Conservation (phyloP, 2,329 filamentous ascomycete species). For the Aspergillus floridensis region DNA sequence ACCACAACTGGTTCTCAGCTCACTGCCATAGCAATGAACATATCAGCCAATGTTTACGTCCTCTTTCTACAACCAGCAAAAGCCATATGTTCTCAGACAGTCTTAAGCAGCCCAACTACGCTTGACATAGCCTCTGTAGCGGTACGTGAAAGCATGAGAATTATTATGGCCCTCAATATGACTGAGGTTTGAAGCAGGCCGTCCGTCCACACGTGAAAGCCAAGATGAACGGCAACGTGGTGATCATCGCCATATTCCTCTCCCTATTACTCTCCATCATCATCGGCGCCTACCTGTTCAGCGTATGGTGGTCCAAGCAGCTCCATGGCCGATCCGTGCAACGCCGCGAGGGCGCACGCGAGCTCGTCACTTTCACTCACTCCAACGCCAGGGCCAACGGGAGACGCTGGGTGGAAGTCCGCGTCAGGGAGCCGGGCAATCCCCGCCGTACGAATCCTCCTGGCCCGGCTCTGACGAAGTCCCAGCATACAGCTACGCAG, state of each 20-base stretch:
- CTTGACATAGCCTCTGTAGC: not conserved
- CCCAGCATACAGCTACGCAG: not conserved
- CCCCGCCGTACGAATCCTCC: too few relatives aligned
- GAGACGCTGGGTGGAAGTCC: not conserved
- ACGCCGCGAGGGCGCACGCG: not conserved
- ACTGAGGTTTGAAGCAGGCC: not conserved
- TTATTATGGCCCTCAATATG: not conserved
- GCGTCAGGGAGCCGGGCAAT: not conserved
- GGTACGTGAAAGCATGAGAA: not conserved
- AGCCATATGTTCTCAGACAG: not conserved
- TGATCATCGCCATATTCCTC: not conserved
- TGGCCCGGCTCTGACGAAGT: not conserved
- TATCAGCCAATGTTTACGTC: not conserved
- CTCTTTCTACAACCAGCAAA: not conserved
- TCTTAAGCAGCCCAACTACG: not conserved
- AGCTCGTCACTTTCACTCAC: not conserved
- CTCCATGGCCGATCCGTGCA: not conserved
- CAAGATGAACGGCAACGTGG: not conserved
- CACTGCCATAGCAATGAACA: not conserved
- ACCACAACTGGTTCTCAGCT: not conserved
- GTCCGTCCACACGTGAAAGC: not conserved
- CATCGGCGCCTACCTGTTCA: not conserved
- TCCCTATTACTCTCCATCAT: not conserved
- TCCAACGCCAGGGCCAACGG: not conserved
- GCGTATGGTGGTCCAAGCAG: not conserved